Percentiles rank a stretch among this genome's conserved stretches.
Evolutionary conservation across 108 stramenopile species (phyloP).

Genomic region (Skeletonema potamos): DNA sequence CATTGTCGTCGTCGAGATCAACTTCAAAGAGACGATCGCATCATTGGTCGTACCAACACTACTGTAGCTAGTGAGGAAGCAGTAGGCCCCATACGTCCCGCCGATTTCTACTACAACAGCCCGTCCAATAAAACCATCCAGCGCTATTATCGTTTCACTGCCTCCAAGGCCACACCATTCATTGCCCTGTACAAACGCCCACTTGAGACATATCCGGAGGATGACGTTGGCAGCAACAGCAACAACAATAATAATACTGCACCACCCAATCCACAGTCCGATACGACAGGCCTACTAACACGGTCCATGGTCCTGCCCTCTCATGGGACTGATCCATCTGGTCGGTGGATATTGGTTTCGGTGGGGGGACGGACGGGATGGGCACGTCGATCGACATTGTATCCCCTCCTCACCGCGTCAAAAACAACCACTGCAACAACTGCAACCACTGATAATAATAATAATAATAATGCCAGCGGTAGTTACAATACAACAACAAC

Average conservation of each 20-base stretch:
- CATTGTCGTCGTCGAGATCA: not conserved
- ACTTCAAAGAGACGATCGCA: not conserved
- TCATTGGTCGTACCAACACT: not conserved
- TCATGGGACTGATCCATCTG: slow-evolving; percentile 79
- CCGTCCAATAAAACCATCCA: slow-evolving; percentile 71
- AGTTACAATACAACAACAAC: no score
- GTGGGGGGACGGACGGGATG: slow-evolving; percentile 87
- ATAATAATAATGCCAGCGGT: no score
- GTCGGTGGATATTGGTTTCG: slow-evolving; percentile 78
- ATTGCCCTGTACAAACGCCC: slow-evolving; percentile 82
- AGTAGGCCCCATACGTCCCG: not conserved
- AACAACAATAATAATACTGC: not conserved
- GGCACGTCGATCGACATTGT: slow-evolving; percentile 49
- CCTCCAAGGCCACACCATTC: slow-evolving; percentile 73
- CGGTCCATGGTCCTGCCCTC: slow-evolving; percentile 80
- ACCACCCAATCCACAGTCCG: slow-evolving; percentile 39
- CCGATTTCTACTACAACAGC: slow-evolving; percentile 26
- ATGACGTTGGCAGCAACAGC: no score
- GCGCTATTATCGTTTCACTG: slow-evolving; percentile 86
- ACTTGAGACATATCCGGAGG: slow-evolving; percentile 28
- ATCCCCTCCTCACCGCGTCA: not conserved
- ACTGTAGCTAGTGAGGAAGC: not conserved
- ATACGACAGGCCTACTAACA: slow-evolving; percentile 77
- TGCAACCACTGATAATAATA: slow-evolving; percentile 2
- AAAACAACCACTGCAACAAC: slow-evolving; percentile 8